phyloP scores from a whole-genome alignment of 768 basidiomycete species.

The Chiua virens region DNA sequence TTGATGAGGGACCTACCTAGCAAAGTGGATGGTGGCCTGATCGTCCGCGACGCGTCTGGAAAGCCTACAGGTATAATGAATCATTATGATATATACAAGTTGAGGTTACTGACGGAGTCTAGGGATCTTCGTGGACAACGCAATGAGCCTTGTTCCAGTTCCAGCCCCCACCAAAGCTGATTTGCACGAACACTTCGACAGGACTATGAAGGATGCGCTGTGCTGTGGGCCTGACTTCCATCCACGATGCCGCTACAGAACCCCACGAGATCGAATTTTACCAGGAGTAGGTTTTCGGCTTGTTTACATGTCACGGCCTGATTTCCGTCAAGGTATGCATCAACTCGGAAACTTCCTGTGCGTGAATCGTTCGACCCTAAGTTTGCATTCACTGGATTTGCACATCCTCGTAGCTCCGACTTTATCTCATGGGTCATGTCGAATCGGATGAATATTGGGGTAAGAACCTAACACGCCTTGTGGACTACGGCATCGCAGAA shows the following conservation, averaged over 20 bases:
- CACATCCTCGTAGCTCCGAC: constrained; percentile 44
- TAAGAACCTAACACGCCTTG: constrained; percentile 53
- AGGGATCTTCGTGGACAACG: constrained; percentile 87
- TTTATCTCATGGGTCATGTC: constrained; percentile 61
- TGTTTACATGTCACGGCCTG: background rate
- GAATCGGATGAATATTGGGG: constrained; percentile 67
- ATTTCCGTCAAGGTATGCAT: constrained; percentile 56
- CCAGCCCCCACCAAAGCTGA: constrained; percentile 61
- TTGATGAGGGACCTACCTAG: constrained; percentile 60
- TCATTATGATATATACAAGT: background rate
- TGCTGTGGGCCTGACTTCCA: constrained; percentile 76
- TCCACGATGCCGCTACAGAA: constrained; percentile 76
- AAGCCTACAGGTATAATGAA: constrained; percentile 60
- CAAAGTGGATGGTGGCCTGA: constrained; percentile 70
- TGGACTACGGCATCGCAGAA: constrained; percentile 54
- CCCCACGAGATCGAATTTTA: constrained; percentile 61
- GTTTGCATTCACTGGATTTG: background rate
- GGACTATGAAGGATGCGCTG: constrained; percentile 67
- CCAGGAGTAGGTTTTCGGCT: constrained; percentile 46
- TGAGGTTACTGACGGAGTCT: background rate
- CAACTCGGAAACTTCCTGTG: constrained; percentile 67
- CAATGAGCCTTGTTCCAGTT: constrained; percentile 70
- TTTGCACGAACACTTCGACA: constrained; percentile 62
- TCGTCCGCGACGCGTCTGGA: constrained; percentile 61
- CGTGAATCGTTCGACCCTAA: constrained; percentile 17